Percentiles rank a stretch among this genome's conserved stretches.
phyloP scores from a whole-genome alignment of 2,329 filamentous ascomycete species.

The Botrytis fabae region DNA sequence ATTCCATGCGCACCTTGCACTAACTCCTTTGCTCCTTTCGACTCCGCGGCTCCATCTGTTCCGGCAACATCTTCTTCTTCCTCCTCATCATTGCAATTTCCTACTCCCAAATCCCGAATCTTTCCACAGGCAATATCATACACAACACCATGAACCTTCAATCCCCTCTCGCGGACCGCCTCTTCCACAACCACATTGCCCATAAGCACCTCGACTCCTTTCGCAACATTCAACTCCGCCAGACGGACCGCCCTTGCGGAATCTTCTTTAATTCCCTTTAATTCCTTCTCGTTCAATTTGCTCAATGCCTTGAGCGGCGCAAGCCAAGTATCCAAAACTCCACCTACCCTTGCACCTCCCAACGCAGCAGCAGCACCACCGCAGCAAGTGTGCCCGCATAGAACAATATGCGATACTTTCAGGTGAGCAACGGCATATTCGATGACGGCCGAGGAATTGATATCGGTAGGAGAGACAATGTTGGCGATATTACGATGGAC shows the following conservation, averaged over 20 bases:
- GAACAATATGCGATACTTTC: slow-evolving; percentile 68
- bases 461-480: slow-evolving; percentile 71
- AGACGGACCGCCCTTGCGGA: slow-evolving; percentile 59
- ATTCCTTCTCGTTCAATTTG: slow-evolving; percentile 53
- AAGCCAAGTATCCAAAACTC: slow-evolving; percentile 57
- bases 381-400: slow-evolving; percentile 69
- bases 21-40: slow-evolving; percentile 25
- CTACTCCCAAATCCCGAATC: slow-evolving; percentile 52
- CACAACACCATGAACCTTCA: slow-evolving; percentile 76
- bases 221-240: slow-evolving; percentile 74
- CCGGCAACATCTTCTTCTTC: slow-evolving; percentile 39
- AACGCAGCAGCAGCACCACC: slow-evolving; percentile 65
- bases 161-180: slow-evolving; percentile 66
- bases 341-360: slow-evolving; percentile 49
- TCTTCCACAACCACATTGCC: slow-evolving; percentile 69
- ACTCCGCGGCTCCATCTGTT: slow-evolving; percentile 32
- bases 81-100: slow-evolving; percentile 28
- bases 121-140: slow-evolving; percentile 61
- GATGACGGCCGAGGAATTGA: slow-evolving; percentile 73
- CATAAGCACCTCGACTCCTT: slow-evolving; percentile 66
- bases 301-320: slow-evolving; percentile 51
- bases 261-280: slow-evolving; percentile 55
- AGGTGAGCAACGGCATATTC: slow-evolving; percentile 76
- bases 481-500: slow-evolving; percentile 92
- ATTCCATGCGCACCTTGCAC: slow-evolving; percentile 50